phyloP scores from a whole-genome alignment of 1,139 yeast genomes.

The Diutina siamensis region DNA sequence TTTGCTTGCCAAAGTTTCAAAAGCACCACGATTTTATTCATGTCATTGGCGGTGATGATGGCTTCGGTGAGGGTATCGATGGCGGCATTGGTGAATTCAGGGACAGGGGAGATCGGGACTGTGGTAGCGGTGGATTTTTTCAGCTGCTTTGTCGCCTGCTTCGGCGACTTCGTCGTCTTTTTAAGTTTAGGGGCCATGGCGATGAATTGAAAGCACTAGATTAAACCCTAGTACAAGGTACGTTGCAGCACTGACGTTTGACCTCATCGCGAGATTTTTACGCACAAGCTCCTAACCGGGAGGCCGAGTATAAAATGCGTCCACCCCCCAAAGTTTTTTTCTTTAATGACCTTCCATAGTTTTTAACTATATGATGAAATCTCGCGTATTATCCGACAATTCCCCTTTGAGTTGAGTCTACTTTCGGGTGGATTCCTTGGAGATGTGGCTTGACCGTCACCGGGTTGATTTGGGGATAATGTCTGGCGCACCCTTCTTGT shows the following conservation, averaged over 20 bases:
- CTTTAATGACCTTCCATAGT: conserved; percentile 39
- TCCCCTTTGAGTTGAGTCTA: conserved; percentile 40
- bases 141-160: conserved; percentile 15
- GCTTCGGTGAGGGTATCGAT: conserved; percentile 13
- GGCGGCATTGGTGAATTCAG: conserved; percentile 5
- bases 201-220: too few species aligned
- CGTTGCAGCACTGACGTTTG: too few species aligned
- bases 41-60: conserved; percentile 12
- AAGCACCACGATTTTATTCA: conserved; percentile 41
- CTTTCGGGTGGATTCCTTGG: conserved; percentile 27
- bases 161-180: background rate
- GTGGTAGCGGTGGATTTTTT: too few species aligned
- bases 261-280: too few species aligned
- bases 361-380: conserved; percentile 51
- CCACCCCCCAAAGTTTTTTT: too few species aligned
- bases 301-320: too few species aligned
- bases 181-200: conserved; percentile 10
- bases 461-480: conserved; percentile 46
- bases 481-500: conserved; percentile 58
- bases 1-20: conserved; percentile 25
- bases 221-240: too few species aligned
- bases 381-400: conserved; percentile 40
- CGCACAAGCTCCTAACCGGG: too few species aligned
- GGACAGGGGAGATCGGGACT: too few species aligned
- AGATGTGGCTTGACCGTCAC: conserved; percentile 24